Evolutionary conservation across 2,329 filamentous ascomycete species (phyloP).

Genomic region (Rutstroemia sp.): DNA sequence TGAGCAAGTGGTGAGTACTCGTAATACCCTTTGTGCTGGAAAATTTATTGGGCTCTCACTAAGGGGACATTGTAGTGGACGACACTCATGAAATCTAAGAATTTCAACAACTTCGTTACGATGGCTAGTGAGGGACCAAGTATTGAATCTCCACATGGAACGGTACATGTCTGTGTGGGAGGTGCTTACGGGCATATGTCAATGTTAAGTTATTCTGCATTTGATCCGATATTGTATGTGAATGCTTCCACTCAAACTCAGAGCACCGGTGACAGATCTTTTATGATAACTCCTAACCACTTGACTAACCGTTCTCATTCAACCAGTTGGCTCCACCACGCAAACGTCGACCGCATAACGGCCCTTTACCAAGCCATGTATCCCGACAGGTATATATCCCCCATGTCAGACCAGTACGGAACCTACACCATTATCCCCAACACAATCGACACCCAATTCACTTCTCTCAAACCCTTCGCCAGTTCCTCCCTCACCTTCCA

Average conservation of each 20-base stretch:
- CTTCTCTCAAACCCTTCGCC: slow-evolving; percentile 21
- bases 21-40: neutral
- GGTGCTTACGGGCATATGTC: slow-evolving; percentile 34
- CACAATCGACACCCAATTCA: slow-evolving; percentile 24
- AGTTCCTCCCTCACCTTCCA: slow-evolving; percentile 24
- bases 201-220: slow-evolving; percentile 35
- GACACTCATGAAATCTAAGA: slow-evolving; percentile 33
- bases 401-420: slow-evolving; percentile 26
- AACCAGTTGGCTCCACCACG: slow-evolving; percentile 41
- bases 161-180: slow-evolving; percentile 35
- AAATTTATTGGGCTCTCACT: neutral
- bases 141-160: slow-evolving; percentile 39
- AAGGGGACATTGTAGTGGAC: slow-evolving; percentile 36
- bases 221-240: slow-evolving; percentile 41
- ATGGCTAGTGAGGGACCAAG: slow-evolving; percentile 32
- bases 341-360: slow-evolving; percentile 54
- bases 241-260: neutral
- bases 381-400: slow-evolving; percentile 24
- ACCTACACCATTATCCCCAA: slow-evolving; percentile 26
- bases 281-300: no score
- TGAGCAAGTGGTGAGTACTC: slow-evolving; percentile 14
- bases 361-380: slow-evolving; percentile 43
- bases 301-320: slow-evolving; percentile 1
- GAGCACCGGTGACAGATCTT: no score
- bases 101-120: slow-evolving; percentile 36